Evolutionary conservation across 139 green algal species (phyloP), one percentile per base, ranked within the genome.

Genomic region (Coelastrella sp.): DNA sequence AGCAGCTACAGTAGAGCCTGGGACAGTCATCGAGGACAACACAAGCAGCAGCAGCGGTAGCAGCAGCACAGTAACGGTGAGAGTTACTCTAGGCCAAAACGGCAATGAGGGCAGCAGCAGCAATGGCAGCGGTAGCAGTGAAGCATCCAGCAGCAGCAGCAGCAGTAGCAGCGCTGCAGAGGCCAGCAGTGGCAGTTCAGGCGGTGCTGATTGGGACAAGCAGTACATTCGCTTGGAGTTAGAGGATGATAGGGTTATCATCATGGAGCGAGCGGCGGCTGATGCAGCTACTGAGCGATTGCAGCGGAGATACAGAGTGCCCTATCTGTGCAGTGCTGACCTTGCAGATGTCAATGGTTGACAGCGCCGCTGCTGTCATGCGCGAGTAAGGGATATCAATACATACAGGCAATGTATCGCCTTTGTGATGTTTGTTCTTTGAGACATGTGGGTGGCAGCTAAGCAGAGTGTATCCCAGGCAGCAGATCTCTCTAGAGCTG

Each of bases 201-300:
- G 64, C 65, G 20, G 74, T 58, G 14, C 64, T 17, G 64, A 80
- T 17, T 91, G 87, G 58, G 78, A 91, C 19, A 17, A 73, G 20
- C 64, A 79, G n/a, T 92, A 90, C 74, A 86, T 97, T 16, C 66
- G 91, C 5, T 93, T 96, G 22, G 92, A 96, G 76, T 79, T 97
- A 77, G 95, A 96, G 81, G 93, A 97, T 83, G 92, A 96, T 57
- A 91, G 95, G 3, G 64, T 96, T 10, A 91, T 95, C 61, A 94
- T 95, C 19, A 79, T 97, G 80, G 91, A 96, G 90, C n/a, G 81
- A 58, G 88, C 68, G 8, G 80, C 80, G 22, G 88, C 88, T 22
- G 71, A 84, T 57, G 88, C 80, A 60, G 71, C 80, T 14, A 88
- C 80, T 16, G 80, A 79, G 88, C 57, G 88, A 17, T 23, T 91